A percentile compares a stretch with the other conserved stretches of the same genome.
Conservation (phyloP, 306 rosid species). For the Boehmeria nivea region DNA sequence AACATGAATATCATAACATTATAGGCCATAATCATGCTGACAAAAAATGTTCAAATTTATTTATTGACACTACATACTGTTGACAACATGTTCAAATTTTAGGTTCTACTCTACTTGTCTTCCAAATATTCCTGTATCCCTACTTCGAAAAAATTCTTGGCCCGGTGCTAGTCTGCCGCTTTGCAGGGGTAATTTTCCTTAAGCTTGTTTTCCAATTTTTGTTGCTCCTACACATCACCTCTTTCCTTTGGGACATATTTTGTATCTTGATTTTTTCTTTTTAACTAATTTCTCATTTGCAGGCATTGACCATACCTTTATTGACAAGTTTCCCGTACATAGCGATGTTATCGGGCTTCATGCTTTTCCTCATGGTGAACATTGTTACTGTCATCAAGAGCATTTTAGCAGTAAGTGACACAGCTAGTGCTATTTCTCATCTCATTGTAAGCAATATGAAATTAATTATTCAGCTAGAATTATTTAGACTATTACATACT, state of each 20-base stretch:
- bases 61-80: too few relatives aligned
- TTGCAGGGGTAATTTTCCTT: conserved; percentile 55
- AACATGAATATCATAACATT: too few relatives aligned
- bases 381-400: conserved; percentile 44
- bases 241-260: neutral
- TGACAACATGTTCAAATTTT: too few relatives aligned
- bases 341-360: conserved; percentile 43
- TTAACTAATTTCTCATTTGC: too few relatives aligned
- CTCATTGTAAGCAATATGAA: too few relatives aligned
- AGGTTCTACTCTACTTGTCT: conserved; percentile 4
- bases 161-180: conserved; percentile 14
- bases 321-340: conserved; percentile 56
- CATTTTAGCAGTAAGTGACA: conserved; percentile 57
- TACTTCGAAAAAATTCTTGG: neutral
- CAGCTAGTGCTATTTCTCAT: too few relatives aligned
- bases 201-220: too few relatives aligned
- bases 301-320: conserved; percentile 61
- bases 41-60: too few relatives aligned
- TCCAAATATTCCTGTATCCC: conserved; percentile 3
- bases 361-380: conserved; percentile 31
- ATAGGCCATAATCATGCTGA: too few relatives aligned
- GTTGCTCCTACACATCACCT: too few relatives aligned
- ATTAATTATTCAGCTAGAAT: too few relatives aligned
- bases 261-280: neutral
- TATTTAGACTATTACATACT: too few relatives aligned